These are phyloP conservation scores for Sporothrix curviconia DNA, from an alignment of 2,329 filamentous ascomycete genomes.

Conservation along the genomic window DNA sequence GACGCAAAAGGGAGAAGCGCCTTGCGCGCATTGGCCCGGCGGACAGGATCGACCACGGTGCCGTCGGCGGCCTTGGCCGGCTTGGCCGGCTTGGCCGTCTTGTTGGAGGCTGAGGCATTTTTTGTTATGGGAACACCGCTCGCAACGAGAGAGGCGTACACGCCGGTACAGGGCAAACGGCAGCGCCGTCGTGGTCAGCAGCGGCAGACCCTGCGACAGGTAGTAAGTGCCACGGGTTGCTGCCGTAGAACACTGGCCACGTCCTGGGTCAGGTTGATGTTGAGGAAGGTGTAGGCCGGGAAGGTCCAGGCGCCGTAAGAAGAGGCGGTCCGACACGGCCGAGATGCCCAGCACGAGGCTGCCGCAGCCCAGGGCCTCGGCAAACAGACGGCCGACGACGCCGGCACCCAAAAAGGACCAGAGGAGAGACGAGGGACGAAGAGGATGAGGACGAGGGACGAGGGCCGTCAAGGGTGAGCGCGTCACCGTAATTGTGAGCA, in stretches of 20 bases:
- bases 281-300: slow-evolving; percentile 76
- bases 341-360: slow-evolving; percentile 57
- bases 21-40: slow-evolving; percentile 39
- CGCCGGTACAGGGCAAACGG: slow-evolving; percentile 65
- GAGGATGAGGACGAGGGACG: too few species aligned
- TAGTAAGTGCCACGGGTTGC: slow-evolving; percentile 92
- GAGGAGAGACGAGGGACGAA: too few species aligned
- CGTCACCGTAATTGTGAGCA: slow-evolving; percentile 44
- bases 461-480: slow-evolving; percentile 33
- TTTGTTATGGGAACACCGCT: slow-evolving; percentile 20
- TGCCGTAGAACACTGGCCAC: slow-evolving; percentile 89
- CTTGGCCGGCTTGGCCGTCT: slow-evolving; percentile 19
- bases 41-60: slow-evolving; percentile 28
- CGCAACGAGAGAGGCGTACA: slow-evolving; percentile 44
- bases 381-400: slow-evolving; percentile 47
- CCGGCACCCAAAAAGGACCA: slow-evolving; percentile 37
- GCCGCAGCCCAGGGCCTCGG: slow-evolving; percentile 60
- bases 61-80: slow-evolving; percentile 24
- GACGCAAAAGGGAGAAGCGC: slow-evolving; percentile 53
- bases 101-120: not conserved
- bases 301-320: slow-evolving; percentile 84
- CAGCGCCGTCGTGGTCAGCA: slow-evolving; percentile 75
- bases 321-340: slow-evolving; percentile 62
- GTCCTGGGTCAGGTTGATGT: slow-evolving; percentile 84
- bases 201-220: slow-evolving; percentile 77